These are phyloP conservation scores for Musa acuminata DNA, from an alignment of 176 grass and related monocot genomes.

Conservation along the genomic window DNA sequence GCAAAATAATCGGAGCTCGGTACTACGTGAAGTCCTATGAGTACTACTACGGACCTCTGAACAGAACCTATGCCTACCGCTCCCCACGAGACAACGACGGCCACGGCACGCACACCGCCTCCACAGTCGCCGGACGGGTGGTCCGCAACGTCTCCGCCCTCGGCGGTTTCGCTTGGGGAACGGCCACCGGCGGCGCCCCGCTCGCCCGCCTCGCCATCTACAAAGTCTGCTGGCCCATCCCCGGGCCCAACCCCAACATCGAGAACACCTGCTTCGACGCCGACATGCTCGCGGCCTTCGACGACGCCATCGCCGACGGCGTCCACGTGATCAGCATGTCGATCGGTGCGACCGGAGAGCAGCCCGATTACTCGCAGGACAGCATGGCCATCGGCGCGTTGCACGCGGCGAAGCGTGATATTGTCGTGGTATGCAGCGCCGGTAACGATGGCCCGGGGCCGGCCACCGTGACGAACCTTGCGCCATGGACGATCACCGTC, in stretches of 20 bases:
- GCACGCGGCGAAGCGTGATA: slow-evolving; percentile 40
- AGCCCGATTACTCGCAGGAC: slow-evolving; percentile 29
- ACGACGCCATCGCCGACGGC: slow-evolving; percentile 82
- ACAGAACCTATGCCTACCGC: slow-evolving; percentile 48
- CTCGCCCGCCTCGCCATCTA: slow-evolving; percentile 63
- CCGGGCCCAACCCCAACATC: slow-evolving; percentile 69
- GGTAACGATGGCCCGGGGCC: slow-evolving; percentile 69
- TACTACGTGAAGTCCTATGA: slow-evolving; percentile 86
- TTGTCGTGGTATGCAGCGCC: slow-evolving; percentile 78
- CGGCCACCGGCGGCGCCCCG: slow-evolving; percentile 60
- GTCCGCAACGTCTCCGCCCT: slow-evolving; percentile 43
- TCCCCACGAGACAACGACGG: slow-evolving; percentile 87
- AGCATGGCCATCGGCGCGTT: slow-evolving; percentile 72
- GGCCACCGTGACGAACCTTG: slow-evolving; percentile 71
- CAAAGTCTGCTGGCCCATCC: slow-evolving; percentile 99
- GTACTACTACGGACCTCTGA: slow-evolving; percentile 39
- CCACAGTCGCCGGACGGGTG: slow-evolving; percentile 52
- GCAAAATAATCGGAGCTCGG: slow-evolving; percentile 82
- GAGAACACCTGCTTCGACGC: slow-evolving; percentile 94
- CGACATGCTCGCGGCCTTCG: slow-evolving; percentile 89
- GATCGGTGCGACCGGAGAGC: slow-evolving; percentile 41
- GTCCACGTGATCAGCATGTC: slow-evolving; percentile 85
- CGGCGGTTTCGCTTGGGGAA: slow-evolving; percentile 60
- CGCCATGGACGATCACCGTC: slow-evolving; percentile 83
- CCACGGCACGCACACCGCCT: slow-evolving; percentile 90